A percentile compares a stretch with the other conserved stretches of the same genome.
phyloP scores from a whole-genome alignment of 768 basidiomycete genomes.

The Crucibulum laeve region DNA sequence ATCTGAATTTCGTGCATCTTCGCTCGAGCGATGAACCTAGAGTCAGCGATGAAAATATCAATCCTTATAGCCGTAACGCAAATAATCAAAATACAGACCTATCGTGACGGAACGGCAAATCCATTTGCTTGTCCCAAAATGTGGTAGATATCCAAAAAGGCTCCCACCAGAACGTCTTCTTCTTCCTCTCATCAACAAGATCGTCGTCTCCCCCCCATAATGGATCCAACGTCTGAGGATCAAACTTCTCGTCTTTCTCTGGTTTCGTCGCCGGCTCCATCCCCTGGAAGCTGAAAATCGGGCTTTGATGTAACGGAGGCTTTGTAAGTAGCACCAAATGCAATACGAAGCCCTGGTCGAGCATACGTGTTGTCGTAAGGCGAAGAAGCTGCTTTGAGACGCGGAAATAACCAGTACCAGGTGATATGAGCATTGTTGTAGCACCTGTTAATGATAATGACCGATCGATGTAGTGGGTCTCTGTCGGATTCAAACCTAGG shows the following conservation, averaged over 20 bases:
- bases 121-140: conserved; percentile 87
- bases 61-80: background rate
- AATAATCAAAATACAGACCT: conserved; percentile 38
- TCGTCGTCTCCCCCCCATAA: conserved; percentile 72
- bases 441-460: conserved; percentile 87
- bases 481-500: conserved; percentile 85
- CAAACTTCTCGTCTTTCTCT: conserved; percentile 44
- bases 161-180: conserved; percentile 82
- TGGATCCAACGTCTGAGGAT: conserved; percentile 54
- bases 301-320: conserved; percentile 88
- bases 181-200: conserved; percentile 26
- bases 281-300: conserved; percentile 86
- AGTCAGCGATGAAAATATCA: too few relatives aligned
- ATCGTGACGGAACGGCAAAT: conserved; percentile 76
- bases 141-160: conserved; percentile 81
- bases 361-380: conserved; percentile 87
- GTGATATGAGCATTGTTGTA: conserved; percentile 81
- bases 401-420: conserved; percentile 90
- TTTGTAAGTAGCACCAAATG: conserved; percentile 89
- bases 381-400: conserved; percentile 88
- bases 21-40: conserved; percentile 87
- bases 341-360: conserved; percentile 89
- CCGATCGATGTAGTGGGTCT: conserved; percentile 93
- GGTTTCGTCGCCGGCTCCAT: conserved; percentile 45
- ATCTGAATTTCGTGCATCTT: conserved; percentile 97